Evolutionary conservation across 176 grass and related monocot species (phyloP).

Genomic region (Paspalum notatum): DNA sequence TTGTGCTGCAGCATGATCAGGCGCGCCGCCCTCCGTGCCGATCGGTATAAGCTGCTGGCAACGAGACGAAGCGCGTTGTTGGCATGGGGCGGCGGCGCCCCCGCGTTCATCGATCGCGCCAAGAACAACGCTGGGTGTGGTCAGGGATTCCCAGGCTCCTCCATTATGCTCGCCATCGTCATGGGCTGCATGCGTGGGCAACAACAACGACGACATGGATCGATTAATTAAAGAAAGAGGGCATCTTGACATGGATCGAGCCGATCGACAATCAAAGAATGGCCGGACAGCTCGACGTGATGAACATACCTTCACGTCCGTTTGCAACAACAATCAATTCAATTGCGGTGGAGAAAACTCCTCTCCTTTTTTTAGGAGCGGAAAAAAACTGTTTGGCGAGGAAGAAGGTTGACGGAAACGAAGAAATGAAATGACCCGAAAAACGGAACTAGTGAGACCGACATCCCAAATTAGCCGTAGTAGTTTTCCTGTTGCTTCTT

Average conservation of each 20-base stretch:
- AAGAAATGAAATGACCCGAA: conserved; percentile 5
- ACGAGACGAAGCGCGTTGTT: background rate
- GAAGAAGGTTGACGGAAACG: conserved; percentile 32
- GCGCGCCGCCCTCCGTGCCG: no score
- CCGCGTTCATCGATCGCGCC: conserved; percentile 4
- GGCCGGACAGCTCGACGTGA: background rate
- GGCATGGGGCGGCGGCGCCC: background rate
- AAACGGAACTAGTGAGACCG: background rate
- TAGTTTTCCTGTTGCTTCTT: background rate
- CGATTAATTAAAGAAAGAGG: background rate
- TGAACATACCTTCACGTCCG: conserved; percentile 9
- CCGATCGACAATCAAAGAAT: background rate
- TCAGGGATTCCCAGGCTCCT: conserved; percentile 14
- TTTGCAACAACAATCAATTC: background rate
- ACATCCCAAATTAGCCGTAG: conserved; percentile 22
- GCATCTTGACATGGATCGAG: no score
- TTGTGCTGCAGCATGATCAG: conserved; percentile 39
- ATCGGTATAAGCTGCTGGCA: no score
- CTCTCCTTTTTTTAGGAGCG: no score
- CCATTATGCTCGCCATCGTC: conserved; percentile 31
- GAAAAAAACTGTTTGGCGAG: conserved; percentile 17
- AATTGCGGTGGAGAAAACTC: background rate
- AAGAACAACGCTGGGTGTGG: conserved; percentile 16
- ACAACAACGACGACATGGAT: background rate
- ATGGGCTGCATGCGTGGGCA: conserved; percentile 41